Conservation (phyloP, 1,139 yeast species). For the Cylindricascospora bacillispora region DNA sequence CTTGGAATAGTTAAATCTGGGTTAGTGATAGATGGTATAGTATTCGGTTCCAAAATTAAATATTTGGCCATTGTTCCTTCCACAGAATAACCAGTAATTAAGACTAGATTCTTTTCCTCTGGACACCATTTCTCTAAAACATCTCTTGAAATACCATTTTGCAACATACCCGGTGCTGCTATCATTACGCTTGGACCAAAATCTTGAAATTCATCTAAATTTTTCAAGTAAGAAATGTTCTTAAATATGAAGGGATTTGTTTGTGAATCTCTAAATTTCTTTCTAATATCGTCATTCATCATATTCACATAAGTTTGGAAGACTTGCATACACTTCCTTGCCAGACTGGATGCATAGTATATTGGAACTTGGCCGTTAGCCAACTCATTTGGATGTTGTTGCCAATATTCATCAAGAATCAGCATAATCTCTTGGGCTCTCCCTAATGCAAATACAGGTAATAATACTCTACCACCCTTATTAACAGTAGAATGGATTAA, state of each 20-base stretch:
- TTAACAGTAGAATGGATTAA: constrained; percentile 72
- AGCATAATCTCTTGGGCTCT: constrained; percentile 88
- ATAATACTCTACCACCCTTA: constrained; percentile 82
- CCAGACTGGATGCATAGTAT: constrained; percentile 88
- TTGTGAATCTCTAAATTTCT: constrained; percentile 61
- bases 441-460: constrained; percentile 95
- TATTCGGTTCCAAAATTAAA: constrained; percentile 74
- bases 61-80: constrained; percentile 98
- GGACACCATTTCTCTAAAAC: constrained; percentile 95
- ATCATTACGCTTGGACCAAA: constrained; percentile 92
- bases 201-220: constrained; percentile 77
- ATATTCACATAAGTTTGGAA: constrained; percentile 92
- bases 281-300: constrained; percentile 88
- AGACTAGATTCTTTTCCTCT: constrained; percentile 76
- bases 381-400: constrained; percentile 57
- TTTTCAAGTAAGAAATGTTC: constrained; percentile 67
- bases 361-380: constrained; percentile 58
- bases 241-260: constrained; percentile 85
- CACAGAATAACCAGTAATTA: constrained; percentile 92
- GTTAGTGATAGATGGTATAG: constrained; percentile 67
- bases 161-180: constrained; percentile 97
- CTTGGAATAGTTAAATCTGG: constrained; percentile 81
- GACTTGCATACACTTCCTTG: constrained; percentile 93
- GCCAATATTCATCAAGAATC: constrained; percentile 92
- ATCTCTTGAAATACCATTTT: constrained; percentile 87